Conservation (phyloP, 2,329 filamentous ascomycete genomes). For the Pseudogymnoascus sp. region DNA sequence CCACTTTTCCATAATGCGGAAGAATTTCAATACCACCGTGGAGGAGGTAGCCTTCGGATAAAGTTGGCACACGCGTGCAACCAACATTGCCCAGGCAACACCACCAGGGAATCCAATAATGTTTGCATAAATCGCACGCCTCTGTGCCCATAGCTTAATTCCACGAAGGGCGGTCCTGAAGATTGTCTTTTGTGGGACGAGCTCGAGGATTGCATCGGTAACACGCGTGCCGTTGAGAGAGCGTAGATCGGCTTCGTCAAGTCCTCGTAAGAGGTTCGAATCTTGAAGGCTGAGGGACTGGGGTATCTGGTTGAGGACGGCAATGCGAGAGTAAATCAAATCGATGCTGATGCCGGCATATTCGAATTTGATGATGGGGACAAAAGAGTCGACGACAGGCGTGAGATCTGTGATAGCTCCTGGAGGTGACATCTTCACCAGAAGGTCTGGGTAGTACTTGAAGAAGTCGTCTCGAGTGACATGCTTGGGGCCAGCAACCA, state of each 20-base stretch:
- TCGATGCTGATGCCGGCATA: conserved; percentile 89
- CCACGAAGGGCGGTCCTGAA: conserved; percentile 85
- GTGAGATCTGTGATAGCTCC: conserved; percentile 80
- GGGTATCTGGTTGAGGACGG: conserved; percentile 62
- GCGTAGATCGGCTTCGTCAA: conserved; percentile 79
- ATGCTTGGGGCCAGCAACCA: conserved; percentile 86
- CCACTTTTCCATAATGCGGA: conserved; percentile 84
- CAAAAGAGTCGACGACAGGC: conserved; percentile 80
- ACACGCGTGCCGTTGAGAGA: conserved; percentile 92
- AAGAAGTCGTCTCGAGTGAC: conserved; percentile 90
- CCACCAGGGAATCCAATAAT: conserved; percentile 95
- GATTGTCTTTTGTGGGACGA: conserved; percentile 82
- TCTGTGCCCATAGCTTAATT: conserved; percentile 94
- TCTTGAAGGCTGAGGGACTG: conserved; percentile 70
- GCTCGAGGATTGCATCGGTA: conserved; percentile 80
- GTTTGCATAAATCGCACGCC: conserved; percentile 87
- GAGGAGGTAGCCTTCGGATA: conserved; percentile 89
- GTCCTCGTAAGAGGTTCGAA: conserved; percentile 72
- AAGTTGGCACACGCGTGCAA: conserved; percentile 89
- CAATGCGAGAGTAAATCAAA: conserved; percentile 76
- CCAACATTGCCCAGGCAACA: conserved; percentile 96
- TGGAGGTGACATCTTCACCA: conserved; percentile 66
- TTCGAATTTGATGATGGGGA: conserved; percentile 96
- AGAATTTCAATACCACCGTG: conserved; percentile 88
- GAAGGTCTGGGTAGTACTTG: conserved; percentile 70